Conservation (phyloP, 257 asterid genomes). For the Solanum etuberosum region DNA sequence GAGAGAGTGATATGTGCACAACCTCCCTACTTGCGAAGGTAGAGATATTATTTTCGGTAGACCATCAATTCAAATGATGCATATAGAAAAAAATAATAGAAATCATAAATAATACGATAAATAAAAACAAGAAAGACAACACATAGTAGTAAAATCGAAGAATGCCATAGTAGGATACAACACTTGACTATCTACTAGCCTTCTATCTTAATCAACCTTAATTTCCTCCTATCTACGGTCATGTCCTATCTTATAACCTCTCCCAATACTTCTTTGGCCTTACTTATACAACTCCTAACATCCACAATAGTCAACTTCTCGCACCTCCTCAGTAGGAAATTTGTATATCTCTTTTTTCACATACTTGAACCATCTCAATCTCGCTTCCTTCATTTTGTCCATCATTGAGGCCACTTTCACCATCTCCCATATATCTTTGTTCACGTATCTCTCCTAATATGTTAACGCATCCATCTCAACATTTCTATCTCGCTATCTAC, state of each 20-base stretch:
- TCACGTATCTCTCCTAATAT: not conserved
- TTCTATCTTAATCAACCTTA: not conserved
- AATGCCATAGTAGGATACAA: not conserved
- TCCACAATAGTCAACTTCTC: too few relatives aligned
- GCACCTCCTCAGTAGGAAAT: not conserved
- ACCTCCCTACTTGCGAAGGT: too few relatives aligned
- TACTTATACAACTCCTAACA: too few relatives aligned
- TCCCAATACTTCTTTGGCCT: not conserved
- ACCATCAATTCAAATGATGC: not conserved
- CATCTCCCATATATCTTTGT: not conserved
- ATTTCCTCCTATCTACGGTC: accelerated
- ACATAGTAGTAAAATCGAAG: not conserved
- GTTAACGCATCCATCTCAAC: not conserved
- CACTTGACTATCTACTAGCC: not conserved
- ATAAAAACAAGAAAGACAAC: not conserved
- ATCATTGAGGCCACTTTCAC: accelerated
- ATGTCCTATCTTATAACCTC: not conserved
- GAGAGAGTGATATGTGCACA: too few relatives aligned
- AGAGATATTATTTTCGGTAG: too few relatives aligned
- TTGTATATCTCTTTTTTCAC: too few relatives aligned
- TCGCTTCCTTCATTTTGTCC: not conserved
- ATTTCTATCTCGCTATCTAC: accelerated
- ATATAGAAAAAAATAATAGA: not conserved
- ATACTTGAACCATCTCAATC: not conserved
- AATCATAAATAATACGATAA: not conserved